A percentile compares a stretch with the other conserved stretches of the same genome.
Conservation (phyloP, 78 protist species). For the Dictyostelium firmibasis region DNA sequence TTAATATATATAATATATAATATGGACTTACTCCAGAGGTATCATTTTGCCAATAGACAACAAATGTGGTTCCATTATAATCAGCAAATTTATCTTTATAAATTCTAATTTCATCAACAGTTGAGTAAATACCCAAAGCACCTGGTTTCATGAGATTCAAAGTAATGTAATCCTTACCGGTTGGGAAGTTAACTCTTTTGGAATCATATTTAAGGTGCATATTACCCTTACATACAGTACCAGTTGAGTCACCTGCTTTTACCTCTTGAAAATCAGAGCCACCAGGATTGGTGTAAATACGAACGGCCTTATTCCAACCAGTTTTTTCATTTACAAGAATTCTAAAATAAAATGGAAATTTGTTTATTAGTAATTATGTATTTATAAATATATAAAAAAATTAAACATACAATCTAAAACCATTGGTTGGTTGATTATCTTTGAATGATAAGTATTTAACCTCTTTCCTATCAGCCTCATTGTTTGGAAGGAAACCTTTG, state of each 20-base stretch:
- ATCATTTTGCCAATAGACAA: neutral
- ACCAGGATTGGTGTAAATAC: neutral
- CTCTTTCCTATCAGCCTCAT: neutral
- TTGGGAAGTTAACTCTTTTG: neutral
- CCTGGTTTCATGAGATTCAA: neutral
- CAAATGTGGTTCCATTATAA: neutral
- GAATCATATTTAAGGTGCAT: neutral
- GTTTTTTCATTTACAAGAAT: neutral
- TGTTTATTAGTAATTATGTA: too few relatives aligned
- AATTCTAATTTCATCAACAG: neutral
- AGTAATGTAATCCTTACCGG: neutral
- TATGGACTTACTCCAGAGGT: neutral
- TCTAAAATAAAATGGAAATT: too few relatives aligned
- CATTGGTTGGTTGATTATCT: neutral
- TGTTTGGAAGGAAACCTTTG: neutral
- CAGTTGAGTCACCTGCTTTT: neutral
- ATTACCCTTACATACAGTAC: neutral
- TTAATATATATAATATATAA: too few relatives aligned
- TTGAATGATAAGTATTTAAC: neutral
- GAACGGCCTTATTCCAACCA: neutral
- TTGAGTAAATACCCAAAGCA: neutral
- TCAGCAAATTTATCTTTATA: neutral
- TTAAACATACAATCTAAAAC: neutral
- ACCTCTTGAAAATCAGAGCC: neutral
- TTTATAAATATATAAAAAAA: too few relatives aligned